A percentile compares a stretch with the other conserved stretches of the same genome.
phyloP scores from a whole-genome alignment of 148 eudicot species.

The Persicaria maculosa region DNA sequence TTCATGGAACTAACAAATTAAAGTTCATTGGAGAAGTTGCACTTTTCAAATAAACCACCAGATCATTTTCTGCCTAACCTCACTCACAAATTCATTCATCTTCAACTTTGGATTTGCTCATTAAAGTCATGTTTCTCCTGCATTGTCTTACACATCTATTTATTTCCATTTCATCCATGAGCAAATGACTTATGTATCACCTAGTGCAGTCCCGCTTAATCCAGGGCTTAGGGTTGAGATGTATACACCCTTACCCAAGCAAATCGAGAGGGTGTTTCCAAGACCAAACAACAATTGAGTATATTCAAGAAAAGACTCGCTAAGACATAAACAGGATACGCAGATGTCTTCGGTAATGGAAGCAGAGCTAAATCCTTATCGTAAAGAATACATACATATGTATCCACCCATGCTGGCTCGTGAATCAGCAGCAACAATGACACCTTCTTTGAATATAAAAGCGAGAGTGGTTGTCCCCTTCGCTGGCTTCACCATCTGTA shows the following conservation, averaged over 20 bases:
- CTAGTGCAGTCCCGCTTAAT: too few relatives aligned
- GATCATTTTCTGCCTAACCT: not conserved
- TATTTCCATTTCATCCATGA: not conserved
- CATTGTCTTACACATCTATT: too few relatives aligned
- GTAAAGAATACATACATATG: conserved; percentile 50
- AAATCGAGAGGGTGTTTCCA: too few relatives aligned
- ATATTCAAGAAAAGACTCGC: not conserved
- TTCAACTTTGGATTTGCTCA: not conserved
- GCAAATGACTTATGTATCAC: not conserved
- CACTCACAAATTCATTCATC: not conserved
- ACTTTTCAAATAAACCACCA: too few relatives aligned
- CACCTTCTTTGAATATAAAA: not conserved
- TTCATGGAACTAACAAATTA: not conserved
- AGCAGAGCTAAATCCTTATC: not conserved
- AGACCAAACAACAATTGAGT: too few relatives aligned
- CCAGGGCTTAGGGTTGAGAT: too few relatives aligned
- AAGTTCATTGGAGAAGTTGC: not conserved
- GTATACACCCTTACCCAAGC: too few relatives aligned
- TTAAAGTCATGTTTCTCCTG: not conserved
- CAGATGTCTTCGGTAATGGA: not conserved
- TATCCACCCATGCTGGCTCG: conserved; percentile 99
- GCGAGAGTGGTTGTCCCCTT: conserved; percentile 85
- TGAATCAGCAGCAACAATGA: conserved; percentile 90
- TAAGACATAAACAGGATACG: not conserved
- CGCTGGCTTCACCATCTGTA: conserved; percentile 94